These are phyloP conservation scores for Lepiota subincarnata DNA, from an alignment of 768 basidiomycete genomes.

Conservation along the genomic window DNA sequence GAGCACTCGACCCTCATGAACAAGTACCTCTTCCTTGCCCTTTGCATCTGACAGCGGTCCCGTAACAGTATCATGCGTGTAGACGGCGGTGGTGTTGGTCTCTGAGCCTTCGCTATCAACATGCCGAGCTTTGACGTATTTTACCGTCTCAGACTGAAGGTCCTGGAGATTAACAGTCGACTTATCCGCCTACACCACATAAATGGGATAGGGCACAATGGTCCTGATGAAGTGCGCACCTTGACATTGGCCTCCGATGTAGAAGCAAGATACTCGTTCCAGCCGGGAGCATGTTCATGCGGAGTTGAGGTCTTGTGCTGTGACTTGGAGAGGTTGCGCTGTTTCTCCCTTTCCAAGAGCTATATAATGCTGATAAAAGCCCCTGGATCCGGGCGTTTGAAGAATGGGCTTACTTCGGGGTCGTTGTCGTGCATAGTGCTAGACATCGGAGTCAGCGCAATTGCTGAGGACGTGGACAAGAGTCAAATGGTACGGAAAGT, in stretches of 20 bases:
- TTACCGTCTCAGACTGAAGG: slow-evolving; percentile 38
- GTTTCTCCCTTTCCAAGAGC: slow-evolving; percentile 51
- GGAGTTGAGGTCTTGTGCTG: slow-evolving; percentile 47
- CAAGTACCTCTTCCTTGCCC: slow-evolving; percentile 28
- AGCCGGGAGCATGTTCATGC: slow-evolving; percentile 57
- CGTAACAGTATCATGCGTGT: slow-evolving; percentile 38
- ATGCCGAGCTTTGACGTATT: slow-evolving; percentile 37
- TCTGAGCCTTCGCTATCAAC: slow-evolving; percentile 30
- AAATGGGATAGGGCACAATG: not conserved
- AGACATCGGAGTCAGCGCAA: slow-evolving; percentile 6
- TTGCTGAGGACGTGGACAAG: not conserved
- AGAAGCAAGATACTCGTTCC: slow-evolving; percentile 66
- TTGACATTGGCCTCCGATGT: slow-evolving; percentile 65
- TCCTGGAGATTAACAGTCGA: slow-evolving; percentile 24
- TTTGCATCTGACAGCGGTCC: slow-evolving; percentile 39
- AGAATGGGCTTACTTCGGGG: slow-evolving; percentile 35
- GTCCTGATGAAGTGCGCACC: slow-evolving; percentile 26
- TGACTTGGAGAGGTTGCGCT: slow-evolving; percentile 38
- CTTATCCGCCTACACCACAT: slow-evolving; percentile 37
- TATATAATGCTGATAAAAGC: slow-evolving; percentile 17
- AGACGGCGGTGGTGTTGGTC: slow-evolving; percentile 32
- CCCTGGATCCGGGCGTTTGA: not conserved
- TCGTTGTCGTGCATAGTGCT: slow-evolving; percentile 61
- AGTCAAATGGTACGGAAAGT: not conserved
- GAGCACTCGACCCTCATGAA: slow-evolving; percentile 19